These are phyloP conservation scores for Nitzschia putrida DNA, from an alignment of 108 stramenopile species.

Conservation along the genomic window DNA sequence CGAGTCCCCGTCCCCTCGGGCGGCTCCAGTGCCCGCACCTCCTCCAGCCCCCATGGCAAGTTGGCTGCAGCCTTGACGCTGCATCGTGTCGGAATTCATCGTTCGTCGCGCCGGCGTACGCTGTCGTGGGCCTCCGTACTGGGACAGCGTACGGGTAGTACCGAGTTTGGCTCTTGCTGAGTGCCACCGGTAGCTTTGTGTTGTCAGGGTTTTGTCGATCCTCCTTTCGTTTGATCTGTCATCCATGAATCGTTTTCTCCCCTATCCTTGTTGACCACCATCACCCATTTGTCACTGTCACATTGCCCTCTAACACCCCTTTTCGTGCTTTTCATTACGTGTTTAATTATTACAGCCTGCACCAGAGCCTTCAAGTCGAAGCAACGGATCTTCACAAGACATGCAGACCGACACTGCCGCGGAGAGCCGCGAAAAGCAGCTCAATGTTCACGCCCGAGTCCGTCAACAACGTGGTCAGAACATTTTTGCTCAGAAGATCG, in stretches of 20 bases:
- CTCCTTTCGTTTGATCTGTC: no score
- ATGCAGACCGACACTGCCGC: slow-evolving; percentile 47
- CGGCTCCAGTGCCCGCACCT: slow-evolving; percentile 6
- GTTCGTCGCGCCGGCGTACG: background rate
- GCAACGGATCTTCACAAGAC: slow-evolving; percentile 26
- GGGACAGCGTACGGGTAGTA: no score
- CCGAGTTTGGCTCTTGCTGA: no score
- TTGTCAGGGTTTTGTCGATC: no score
- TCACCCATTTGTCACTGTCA: background rate
- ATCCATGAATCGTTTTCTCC: no score
- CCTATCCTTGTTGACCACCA: no score
- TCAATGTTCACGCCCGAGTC: slow-evolving; percentile 76
- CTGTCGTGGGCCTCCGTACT: no score
- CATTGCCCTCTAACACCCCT: slow-evolving; percentile 9
- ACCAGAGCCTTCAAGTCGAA: slow-evolving; percentile 15
- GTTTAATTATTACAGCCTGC: background rate
- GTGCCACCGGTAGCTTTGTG: no score
- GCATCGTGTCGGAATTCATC: slow-evolving; percentile 9
- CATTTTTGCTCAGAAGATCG: slow-evolving; percentile 82
- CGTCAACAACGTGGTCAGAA: slow-evolving; percentile 79
- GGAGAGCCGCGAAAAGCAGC: slow-evolving; percentile 72
- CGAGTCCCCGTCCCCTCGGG: slow-evolving; percentile 14
- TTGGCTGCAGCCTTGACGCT: background rate
- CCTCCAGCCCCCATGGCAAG: slow-evolving; percentile 31
- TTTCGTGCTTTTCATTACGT: background rate